A percentile compares a stretch with the other conserved stretches of the same genome.
phyloP scores from a whole-genome alignment of 768 basidiomycete genomes.

The Podaxis pistillaris region DNA sequence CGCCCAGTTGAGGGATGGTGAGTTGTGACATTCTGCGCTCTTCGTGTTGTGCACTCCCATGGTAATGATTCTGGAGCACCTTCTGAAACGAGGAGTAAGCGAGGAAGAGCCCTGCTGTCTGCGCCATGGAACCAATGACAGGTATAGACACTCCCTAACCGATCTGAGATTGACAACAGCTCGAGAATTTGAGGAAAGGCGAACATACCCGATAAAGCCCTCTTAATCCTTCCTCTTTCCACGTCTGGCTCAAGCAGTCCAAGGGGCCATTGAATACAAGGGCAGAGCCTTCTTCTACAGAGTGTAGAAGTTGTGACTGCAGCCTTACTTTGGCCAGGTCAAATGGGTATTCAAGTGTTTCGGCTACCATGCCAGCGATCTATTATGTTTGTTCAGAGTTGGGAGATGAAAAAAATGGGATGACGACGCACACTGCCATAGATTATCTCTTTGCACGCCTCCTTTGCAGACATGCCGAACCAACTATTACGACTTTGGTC shows the following conservation, averaged over 20 bases:
- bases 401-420: not conserved
- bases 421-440: slow-evolving; percentile 17
- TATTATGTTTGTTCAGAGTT: slow-evolving; percentile 22
- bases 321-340: slow-evolving; percentile 91
- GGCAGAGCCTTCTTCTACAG: slow-evolving; percentile 29
- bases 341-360: slow-evolving; percentile 90
- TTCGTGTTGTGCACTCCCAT: slow-evolving; percentile 25
- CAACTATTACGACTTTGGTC: not conserved
- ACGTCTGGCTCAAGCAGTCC: slow-evolving; percentile 87
- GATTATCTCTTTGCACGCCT: slow-evolving; percentile 17
- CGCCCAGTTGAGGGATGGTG: slow-evolving; percentile 63
- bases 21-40: slow-evolving; percentile 37
- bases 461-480: not conserved
- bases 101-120: slow-evolving; percentile 90
- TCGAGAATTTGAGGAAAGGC: not conserved
- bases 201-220: slow-evolving; percentile 83
- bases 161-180: not conserved
- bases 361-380: slow-evolving; percentile 82
- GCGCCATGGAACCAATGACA: slow-evolving; percentile 88
- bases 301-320: slow-evolving; percentile 84
- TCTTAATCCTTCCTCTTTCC: slow-evolving; percentile 73
- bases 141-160: slow-evolving; percentile 90
- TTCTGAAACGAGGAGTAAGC: slow-evolving; percentile 80
- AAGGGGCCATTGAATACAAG: slow-evolving; percentile 72
- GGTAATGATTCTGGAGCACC: slow-evolving; percentile 44